These are phyloP conservation scores for Calycina herbarum DNA, from an alignment of 2,329 filamentous ascomycete genomes.

Conservation along the genomic window DNA sequence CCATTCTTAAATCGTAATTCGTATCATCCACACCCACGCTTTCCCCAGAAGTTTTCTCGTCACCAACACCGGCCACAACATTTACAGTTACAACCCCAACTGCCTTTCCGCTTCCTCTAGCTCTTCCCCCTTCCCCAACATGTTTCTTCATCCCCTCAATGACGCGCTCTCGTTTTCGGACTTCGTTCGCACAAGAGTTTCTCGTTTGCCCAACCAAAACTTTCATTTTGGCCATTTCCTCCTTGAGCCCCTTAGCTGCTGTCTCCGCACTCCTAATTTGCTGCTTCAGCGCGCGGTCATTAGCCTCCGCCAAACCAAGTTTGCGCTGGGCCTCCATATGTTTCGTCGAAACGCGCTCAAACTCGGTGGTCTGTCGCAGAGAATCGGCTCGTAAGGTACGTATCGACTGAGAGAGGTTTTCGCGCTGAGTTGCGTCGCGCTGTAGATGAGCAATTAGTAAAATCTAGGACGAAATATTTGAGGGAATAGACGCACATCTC, in stretches of 20 bases:
- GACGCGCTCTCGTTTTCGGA: slow-evolving; percentile 86
- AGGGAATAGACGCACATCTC: slow-evolving; percentile 67
- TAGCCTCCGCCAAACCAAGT: slow-evolving; percentile 61
- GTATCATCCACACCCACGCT: slow-evolving; percentile 43
- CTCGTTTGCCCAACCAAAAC: slow-evolving; percentile 79
- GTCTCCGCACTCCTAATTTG: slow-evolving; percentile 74
- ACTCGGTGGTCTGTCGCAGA: slow-evolving; percentile 69
- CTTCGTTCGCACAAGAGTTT: slow-evolving; percentile 83
- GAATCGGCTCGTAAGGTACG: slow-evolving; percentile 74
- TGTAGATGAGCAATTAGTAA: slow-evolving; percentile 40
- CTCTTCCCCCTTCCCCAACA: slow-evolving; percentile 68
- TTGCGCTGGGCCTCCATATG: slow-evolving; percentile 55
- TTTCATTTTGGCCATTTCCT: slow-evolving; percentile 80
- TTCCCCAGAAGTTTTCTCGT: slow-evolving; percentile 34
- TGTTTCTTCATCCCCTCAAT: slow-evolving; percentile 88
- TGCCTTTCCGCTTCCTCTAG: slow-evolving; percentile 56
- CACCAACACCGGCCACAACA: slow-evolving; percentile 54
- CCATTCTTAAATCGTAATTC: slow-evolving; percentile 72
- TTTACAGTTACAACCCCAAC: slow-evolving; percentile 57
- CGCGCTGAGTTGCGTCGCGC: slow-evolving; percentile 87
- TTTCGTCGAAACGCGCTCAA: slow-evolving; percentile 58
- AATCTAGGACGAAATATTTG: neutral
- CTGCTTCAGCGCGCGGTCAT: slow-evolving; percentile 67
- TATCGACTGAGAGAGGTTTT: slow-evolving; percentile 76
- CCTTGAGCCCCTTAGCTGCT: slow-evolving; percentile 73